Evolutionary conservation across 306 rosid genomes (phyloP).

Genomic region (Prunus padus): DNA sequence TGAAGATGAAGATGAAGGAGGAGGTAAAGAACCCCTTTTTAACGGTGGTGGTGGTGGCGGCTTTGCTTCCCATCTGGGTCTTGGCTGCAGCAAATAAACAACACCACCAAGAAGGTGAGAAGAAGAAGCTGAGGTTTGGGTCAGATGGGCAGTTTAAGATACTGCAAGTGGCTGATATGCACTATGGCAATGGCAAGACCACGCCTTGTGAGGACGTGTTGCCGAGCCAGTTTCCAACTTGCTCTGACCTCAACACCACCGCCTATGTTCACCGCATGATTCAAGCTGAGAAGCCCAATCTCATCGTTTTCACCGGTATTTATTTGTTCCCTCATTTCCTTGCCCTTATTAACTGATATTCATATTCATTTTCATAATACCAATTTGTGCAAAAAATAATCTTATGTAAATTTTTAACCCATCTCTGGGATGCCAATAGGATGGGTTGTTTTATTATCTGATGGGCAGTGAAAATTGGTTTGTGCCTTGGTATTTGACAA

Average conservation of each 20-base stretch:
- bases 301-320: constrained; percentile 88
- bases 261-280: constrained; percentile 69
- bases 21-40: constrained; percentile 21
- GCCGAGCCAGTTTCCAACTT: constrained; percentile 48
- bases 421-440: neutral
- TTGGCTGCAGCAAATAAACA: constrained; percentile 29
- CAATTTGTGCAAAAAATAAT: too few species aligned
- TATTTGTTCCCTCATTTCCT: neutral
- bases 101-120: constrained; percentile 3
- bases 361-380: too few species aligned
- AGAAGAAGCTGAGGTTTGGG: constrained; percentile 57
- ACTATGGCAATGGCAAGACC: constrained; percentile 63
- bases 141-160: constrained; percentile 76
- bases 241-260: constrained; percentile 88
- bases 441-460: neutral
- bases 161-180: constrained; percentile 97
- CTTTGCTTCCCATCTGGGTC: constrained; percentile 32
- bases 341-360: neutral
- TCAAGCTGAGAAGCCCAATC: constrained; percentile 85
- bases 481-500: too few species aligned
- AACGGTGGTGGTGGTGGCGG: constrained; percentile 6
- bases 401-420: too few species aligned
- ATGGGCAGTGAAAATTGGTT: neutral
- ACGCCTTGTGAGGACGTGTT: constrained; percentile 72
- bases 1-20: neutral